Percentiles rank a stretch among this genome's conserved stretches.
phyloP scores from a whole-genome alignment of 192 early-diverging fungal species.

The Backusella circina region DNA sequence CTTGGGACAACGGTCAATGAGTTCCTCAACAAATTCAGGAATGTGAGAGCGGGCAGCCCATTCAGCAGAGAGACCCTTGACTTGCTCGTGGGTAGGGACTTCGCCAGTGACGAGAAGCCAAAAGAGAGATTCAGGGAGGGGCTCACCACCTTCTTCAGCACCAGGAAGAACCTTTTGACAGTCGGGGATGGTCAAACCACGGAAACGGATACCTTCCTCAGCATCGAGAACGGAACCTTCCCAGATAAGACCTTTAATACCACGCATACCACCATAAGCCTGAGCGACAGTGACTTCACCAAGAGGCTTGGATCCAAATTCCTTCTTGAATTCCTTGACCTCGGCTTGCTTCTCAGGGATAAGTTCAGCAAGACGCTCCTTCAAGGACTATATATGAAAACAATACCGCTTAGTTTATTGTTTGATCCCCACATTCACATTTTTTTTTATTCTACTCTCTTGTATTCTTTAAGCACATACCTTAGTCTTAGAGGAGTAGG shows the following conservation, averaged over 20 bases:
- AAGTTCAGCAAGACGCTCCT: conserved; percentile 90
- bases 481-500: conserved; percentile 49
- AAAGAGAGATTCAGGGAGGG: conserved; percentile 96
- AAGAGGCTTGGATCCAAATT: conserved; percentile 84
- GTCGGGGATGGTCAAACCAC: conserved; percentile 92
- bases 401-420: neutral
- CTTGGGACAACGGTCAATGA: conserved; percentile 97
- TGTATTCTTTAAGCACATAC: conserved; percentile 18
- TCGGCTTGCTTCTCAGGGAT: conserved; percentile 95
- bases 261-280: conserved; percentile 98
- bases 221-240: conserved; percentile 97
- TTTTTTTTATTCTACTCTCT: neutral
- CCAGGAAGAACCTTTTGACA: conserved; percentile 89
- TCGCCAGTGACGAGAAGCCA: conserved; percentile 98
- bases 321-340: conserved; percentile 90
- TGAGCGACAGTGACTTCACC: conserved; percentile 97
- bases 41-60: conserved; percentile 93
- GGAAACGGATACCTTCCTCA: conserved; percentile 99
- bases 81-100: conserved; percentile 91
- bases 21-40: conserved; percentile 91
- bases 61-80: conserved; percentile 86
- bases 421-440: neutral
- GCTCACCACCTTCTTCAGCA: conserved; percentile 84
- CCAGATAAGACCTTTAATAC: conserved; percentile 98
- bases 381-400: conserved; percentile 62